Evolutionary conservation across 2,329 filamentous ascomycete species (phyloP).

Genomic region (Penicillium sp.): DNA sequence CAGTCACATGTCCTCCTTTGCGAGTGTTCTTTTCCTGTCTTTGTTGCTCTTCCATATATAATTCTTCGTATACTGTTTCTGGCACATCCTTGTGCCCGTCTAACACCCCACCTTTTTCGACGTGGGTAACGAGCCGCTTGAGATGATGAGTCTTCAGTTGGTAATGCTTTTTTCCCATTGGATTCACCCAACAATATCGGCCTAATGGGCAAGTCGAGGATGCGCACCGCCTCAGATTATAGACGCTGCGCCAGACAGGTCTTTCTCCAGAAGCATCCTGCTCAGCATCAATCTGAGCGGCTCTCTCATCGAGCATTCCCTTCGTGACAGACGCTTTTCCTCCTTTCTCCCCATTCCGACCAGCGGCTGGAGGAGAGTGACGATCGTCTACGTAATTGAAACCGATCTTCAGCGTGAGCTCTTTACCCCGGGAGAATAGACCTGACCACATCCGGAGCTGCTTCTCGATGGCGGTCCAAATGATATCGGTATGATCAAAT

Average conservation of each 20-base stretch:
- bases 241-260: too few species aligned
- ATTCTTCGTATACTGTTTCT: neutral
- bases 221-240: too few species aligned
- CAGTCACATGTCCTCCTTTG: neutral
- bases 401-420: slow-evolving; percentile 5
- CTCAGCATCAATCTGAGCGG: neutral
- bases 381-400: slow-evolving; percentile 8
- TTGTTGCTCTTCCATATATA: slow-evolving; percentile 1
- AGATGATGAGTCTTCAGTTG: slow-evolving; percentile 5
- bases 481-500: slow-evolving; percentile 9
- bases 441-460: slow-evolving; percentile 5
- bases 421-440: slow-evolving; percentile 1
- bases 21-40: neutral
- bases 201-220: neutral
- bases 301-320: slow-evolving; percentile 3
- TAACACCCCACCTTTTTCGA: slow-evolving; percentile 8
- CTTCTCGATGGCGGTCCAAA: slow-evolving; percentile 6
- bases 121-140: slow-evolving; percentile 5
- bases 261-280: neutral
- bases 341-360: slow-evolving; percentile 4
- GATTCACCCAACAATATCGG: slow-evolving; percentile 8
- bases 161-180: slow-evolving; percentile 8
- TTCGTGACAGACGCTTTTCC: slow-evolving; percentile 4
- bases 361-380: neutral
- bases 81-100: slow-evolving; percentile 6